phyloP scores from a whole-genome alignment of 345 rosid genomes.

The Pseudoturritis turrita region DNA sequence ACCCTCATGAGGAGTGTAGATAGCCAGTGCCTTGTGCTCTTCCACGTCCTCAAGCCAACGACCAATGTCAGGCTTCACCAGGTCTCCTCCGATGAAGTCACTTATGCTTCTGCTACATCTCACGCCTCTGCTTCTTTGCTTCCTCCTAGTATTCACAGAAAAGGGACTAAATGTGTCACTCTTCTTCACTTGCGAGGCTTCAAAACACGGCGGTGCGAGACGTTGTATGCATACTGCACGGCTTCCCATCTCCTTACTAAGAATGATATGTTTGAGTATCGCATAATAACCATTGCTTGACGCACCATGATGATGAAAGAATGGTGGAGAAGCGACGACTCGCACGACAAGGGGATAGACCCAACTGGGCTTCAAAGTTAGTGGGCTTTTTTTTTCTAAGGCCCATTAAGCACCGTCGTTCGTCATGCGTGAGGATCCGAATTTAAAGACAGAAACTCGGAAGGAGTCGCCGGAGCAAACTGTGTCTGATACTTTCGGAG shows the following conservation, averaged over 20 bases:
- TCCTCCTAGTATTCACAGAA: slow-evolving; percentile 15
- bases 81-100: slow-evolving; percentile 86
- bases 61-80: slow-evolving; percentile 60
- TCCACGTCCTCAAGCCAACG: slow-evolving; percentile 84
- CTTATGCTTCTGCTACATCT: slow-evolving; percentile 36
- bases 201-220: slow-evolving; percentile 19
- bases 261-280: neutral
- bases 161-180: neutral
- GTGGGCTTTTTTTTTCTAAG: neutral
- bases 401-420: neutral
- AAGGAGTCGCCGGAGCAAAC: slow-evolving; percentile 10
- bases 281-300: slow-evolving; percentile 21
- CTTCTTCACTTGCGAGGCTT: slow-evolving; percentile 6
- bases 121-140: slow-evolving; percentile 21
- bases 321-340: slow-evolving; percentile 27
- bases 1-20: slow-evolving; percentile 90
- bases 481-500: neutral
- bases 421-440: neutral
- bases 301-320: slow-evolving; percentile 28
- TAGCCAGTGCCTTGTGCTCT: slow-evolving; percentile 80
- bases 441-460: neutral
- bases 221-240: slow-evolving; percentile 39
- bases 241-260: slow-evolving; percentile 30
- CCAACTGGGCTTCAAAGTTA: neutral
- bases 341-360: slow-evolving; percentile 11